phyloP scores from a whole-genome alignment of 1,284 basidiomycete genomes.

The Trichosporon sp. region DNA sequence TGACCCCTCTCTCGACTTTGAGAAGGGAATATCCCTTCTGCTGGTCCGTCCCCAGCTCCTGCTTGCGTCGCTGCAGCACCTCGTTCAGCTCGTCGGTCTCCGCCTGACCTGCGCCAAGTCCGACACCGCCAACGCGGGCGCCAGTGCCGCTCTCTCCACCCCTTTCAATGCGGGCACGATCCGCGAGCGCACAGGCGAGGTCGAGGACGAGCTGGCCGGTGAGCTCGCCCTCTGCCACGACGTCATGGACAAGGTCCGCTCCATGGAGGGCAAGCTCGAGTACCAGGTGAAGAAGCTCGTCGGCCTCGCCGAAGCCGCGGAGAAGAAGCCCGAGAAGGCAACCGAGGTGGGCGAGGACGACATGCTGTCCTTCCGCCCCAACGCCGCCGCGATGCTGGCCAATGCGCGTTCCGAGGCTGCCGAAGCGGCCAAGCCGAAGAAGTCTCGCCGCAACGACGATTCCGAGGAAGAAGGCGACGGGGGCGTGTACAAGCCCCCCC shows the following conservation, averaged over 20 bases:
- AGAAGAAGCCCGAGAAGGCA: conserved; percentile 58
- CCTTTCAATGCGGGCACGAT: conserved; percentile 28
- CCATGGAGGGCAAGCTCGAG: conserved; percentile 79
- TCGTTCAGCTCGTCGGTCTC: conserved; percentile 73
- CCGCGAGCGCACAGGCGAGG: conserved; percentile 19
- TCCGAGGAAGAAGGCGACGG: conserved; percentile 47
- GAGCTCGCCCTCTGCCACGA: conserved; percentile 55
- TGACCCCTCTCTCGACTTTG: conserved; percentile 64
- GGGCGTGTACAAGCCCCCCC: conserved; percentile 86
- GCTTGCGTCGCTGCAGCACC: conserved; percentile 83
- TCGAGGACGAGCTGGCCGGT: conserved; percentile 41
- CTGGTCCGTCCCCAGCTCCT: conserved; percentile 84
- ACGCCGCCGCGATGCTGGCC: conserved; percentile 62
- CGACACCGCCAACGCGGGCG: conserved; percentile 24
- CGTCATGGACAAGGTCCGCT: conserved; percentile 60
- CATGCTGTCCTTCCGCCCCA: conserved; percentile 86
- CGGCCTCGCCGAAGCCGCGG: conserved; percentile 67
- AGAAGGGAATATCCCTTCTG: conserved; percentile 84
- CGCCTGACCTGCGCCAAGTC: conserved; percentile 31
- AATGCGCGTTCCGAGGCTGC: conserved; percentile 36
- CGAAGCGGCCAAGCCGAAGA: conserved; percentile 23
- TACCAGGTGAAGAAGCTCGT: conserved; percentile 96
- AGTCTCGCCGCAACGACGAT: conserved; percentile 39
- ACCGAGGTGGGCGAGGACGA: conserved; percentile 68
- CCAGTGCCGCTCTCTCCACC: conserved; percentile 34